Base-by-base conservation (phyloP, 2,329 filamentous ascomycete species). In the Talaromyces marneffei region DNA sequence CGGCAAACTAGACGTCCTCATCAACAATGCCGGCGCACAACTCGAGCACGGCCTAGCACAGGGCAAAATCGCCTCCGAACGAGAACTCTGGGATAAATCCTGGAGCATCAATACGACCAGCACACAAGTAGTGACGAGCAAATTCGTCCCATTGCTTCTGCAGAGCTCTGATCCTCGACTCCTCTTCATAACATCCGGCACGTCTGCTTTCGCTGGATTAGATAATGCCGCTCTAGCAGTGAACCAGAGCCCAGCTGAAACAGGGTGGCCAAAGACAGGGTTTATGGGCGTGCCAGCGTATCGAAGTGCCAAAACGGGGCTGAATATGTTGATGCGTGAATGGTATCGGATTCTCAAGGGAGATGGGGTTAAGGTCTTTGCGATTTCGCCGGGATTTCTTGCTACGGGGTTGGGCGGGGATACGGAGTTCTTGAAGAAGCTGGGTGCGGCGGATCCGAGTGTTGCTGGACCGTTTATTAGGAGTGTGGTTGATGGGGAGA, bases 21-120 rank as follows among this genome's bases (percentile, higher is more conserved):
- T 87, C 62, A 86, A 86, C 71, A 86, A 87, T 59, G 84, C 80
- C 0, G 83, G 82, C 77, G 56, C 55, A 9, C 31, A 37, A 6
- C 59, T 61, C 18, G 62, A 64, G 18, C 40, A 33, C 8, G 12
- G 53, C 4, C n/a, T 52, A 3, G 10, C 14, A 2, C 12, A 18
- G 31, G 61, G 53, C 18, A 57, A 60, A 10, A 14, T 64, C 4
- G 10, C 20, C 42, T 42, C 50, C 14, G 10, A 65, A 7, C 77
- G 82, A 6, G 72, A 77, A 25, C 67, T 72, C 25, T 81, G 77
- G 65, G 82, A 79, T 65, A 74, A 76, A 54, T 69, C 79, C 6
- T 84, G 77, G 68, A 74, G 83, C 50, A 71, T 81, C 65, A 85
- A 85, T 66, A 78, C 82, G 6, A 69, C 80, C 0, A 78, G 82